Evolutionary conservation across 495 filamentous ascomycete genomes (phyloP).

Genomic region (Glutinoglossum americanum): DNA sequence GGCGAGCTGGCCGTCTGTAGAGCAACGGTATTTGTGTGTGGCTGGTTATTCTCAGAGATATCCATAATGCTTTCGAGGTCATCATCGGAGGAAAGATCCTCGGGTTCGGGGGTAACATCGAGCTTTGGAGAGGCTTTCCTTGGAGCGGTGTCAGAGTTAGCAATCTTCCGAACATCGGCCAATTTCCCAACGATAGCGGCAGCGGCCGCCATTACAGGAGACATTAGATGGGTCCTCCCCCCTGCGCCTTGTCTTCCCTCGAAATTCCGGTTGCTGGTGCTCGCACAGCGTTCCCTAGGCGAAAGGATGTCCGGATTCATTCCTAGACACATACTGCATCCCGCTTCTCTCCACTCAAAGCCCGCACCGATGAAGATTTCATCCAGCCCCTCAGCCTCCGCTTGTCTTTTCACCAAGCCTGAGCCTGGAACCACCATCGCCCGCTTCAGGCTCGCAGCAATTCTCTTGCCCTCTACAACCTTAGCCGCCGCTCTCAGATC

Average conservation of each 20-base stretch:
- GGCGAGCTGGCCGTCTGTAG: slow-evolving; percentile 30
- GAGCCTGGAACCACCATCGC: slow-evolving; percentile 95
- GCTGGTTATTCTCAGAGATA: slow-evolving; percentile 45
- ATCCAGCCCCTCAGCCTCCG: slow-evolving; percentile 79
- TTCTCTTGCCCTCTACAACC: slow-evolving; percentile 66
- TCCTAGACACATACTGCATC: slow-evolving; percentile 95
- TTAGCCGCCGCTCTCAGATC: slow-evolving; percentile 76
- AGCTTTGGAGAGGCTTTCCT: slow-evolving; percentile 35
- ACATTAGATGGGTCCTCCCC: slow-evolving; percentile 90
- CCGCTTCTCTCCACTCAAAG: slow-evolving; percentile 95
- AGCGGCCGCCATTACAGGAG: slow-evolving; percentile 86
- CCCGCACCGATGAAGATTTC: slow-evolving; percentile 80
- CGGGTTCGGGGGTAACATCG: slow-evolving; percentile 36
- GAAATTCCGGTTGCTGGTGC: slow-evolving; percentile 93
- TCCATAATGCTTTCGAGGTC: slow-evolving; percentile 60
- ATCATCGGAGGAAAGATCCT: slow-evolving; percentile 56
- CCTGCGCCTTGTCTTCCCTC: slow-evolving; percentile 89
- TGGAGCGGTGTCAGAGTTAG: slow-evolving; percentile 18
- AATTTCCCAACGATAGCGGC: slow-evolving; percentile 79
- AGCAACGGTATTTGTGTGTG: slow-evolving; percentile 33
- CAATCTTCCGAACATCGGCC: slow-evolving; percentile 68
- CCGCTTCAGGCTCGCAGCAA: slow-evolving; percentile 70
- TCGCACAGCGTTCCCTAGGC: slow-evolving; percentile 80
- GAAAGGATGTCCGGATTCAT: slow-evolving; percentile 99
- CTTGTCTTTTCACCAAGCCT: slow-evolving; percentile 81